Conservation (phyloP, 1,284 basidiomycete genomes). For the Megacollybia platyphylla region DNA sequence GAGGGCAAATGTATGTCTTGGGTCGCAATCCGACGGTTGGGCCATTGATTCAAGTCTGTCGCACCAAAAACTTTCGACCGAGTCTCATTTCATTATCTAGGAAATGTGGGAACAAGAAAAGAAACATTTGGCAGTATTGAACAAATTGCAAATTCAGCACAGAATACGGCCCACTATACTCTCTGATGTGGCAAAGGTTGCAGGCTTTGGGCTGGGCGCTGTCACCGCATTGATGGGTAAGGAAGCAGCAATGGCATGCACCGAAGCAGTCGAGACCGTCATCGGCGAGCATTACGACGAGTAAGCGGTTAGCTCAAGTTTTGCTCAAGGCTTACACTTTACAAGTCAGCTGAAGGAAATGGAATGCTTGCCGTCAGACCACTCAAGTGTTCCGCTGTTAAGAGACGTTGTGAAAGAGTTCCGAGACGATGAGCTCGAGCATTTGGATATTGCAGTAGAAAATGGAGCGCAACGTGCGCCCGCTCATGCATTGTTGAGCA, state of each 20-base stretch:
- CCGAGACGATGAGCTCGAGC: constrained; percentile 90
- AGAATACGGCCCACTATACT: constrained; percentile 75
- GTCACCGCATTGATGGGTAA: constrained; percentile 82
- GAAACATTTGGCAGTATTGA: constrained; percentile 82
- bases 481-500: constrained; percentile 82
- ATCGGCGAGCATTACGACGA: constrained; percentile 98
- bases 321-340: neutral
- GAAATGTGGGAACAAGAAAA: constrained; percentile 97
- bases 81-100: constrained; percentile 22
- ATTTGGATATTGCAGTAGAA: constrained; percentile 86
- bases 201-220: constrained; percentile 79
- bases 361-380: constrained; percentile 43
- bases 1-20: constrained; percentile 67
- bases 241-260: constrained; percentile 96
- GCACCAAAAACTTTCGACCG: neutral
- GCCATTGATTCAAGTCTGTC: constrained; percentile 62
- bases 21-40: constrained; percentile 50
- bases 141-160: constrained; percentile 77
- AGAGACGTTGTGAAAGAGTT: constrained; percentile 74
- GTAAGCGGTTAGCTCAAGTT: constrained; percentile 34
- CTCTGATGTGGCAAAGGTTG: constrained; percentile 74
- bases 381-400: constrained; percentile 74
- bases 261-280: constrained; percentile 94
- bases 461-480: constrained; percentile 87
- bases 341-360: constrained; percentile 66